These are phyloP conservation scores for Zymoseptoria pseudotritici DNA, from an alignment of 2,329 filamentous ascomycete genomes.

Conservation along the genomic window DNA sequence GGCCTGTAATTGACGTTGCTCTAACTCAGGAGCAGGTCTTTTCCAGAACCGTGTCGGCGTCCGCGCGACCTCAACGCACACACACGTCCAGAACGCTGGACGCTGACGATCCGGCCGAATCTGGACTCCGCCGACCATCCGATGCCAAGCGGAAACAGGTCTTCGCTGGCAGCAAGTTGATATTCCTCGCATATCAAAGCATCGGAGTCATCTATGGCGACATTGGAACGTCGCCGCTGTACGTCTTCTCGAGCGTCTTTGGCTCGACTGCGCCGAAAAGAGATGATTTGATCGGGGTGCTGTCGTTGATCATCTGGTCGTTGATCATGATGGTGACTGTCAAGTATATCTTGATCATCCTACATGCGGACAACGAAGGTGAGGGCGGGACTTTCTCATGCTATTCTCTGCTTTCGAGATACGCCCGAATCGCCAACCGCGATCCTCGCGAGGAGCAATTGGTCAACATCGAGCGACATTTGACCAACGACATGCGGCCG, in stretches of 20 bases:
- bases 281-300: conserved; percentile 54
- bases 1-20: not conserved
- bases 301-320: conserved; percentile 64
- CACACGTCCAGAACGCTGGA: conserved; percentile 8
- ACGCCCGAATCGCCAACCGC: conserved; percentile 52
- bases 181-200: conserved; percentile 55
- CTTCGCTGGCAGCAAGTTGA: conserved; percentile 26
- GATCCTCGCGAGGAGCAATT: conserved; percentile 52
- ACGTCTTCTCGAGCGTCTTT: conserved; percentile 65
- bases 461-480: conserved; percentile 53
- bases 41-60: conserved; percentile 4
- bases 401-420: conserved; percentile 57
- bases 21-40: conserved; percentile 8
- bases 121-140: conserved; percentile 18
- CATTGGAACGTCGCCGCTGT: conserved; percentile 61
- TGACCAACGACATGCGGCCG: conserved; percentile 49
- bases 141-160: conserved; percentile 25
- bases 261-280: conserved; percentile 41
- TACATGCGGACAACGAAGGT: conserved; percentile 62
- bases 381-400: conserved; percentile 64
- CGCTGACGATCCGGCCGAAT: conserved; percentile 17
- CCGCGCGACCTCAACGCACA: not conserved
- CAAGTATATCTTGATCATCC: conserved; percentile 61
- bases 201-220: conserved; percentile 64
- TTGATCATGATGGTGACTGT: conserved; percentile 61